phyloP scores from a whole-genome alignment of 2,329 filamentous ascomycete genomes.

The Colletotrichum lini region DNA sequence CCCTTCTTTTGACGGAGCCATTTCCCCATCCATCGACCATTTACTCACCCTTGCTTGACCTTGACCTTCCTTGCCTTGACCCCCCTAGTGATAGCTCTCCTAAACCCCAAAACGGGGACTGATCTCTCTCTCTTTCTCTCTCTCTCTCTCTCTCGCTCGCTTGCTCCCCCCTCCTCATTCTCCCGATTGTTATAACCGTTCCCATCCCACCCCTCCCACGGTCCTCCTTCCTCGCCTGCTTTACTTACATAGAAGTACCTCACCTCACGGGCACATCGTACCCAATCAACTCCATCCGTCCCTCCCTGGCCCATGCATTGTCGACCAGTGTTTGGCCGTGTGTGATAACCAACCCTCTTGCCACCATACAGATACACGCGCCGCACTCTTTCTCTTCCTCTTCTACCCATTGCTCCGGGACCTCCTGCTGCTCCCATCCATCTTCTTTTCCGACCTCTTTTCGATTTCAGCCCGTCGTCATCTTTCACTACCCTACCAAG shows the following conservation, averaged over 20 bases:
- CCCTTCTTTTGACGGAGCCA: conserved; percentile 16
- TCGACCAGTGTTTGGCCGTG: conserved; percentile 35
- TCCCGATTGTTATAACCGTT: conserved; percentile 35
- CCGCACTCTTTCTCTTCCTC: not conserved
- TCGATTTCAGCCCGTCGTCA: not conserved
- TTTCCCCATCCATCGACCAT: not conserved
- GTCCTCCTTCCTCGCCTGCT: conserved; percentile 6
- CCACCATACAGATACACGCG: conserved; percentile 18
- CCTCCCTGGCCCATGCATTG: conserved; percentile 33
- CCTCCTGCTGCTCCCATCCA: not conserved
- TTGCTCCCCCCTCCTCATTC: not conserved
- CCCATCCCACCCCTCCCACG: conserved; percentile 4
- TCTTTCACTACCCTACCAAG: not conserved
- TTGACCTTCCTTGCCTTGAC: too few relatives aligned
- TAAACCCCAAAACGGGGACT: not conserved
- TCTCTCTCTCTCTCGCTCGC: too few relatives aligned
- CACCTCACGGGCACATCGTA: conserved; percentile 16
- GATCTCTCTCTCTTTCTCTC: too few relatives aligned
- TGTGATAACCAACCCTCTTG: conserved; percentile 28
- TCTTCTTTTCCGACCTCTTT: not conserved
- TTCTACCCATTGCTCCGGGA: not conserved
- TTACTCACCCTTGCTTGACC: not conserved
- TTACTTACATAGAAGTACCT: conserved; percentile 5
- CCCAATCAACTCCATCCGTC: not conserved
- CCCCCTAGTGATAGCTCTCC: not conserved